Base-by-base conservation (phyloP, 805 yeast species). In the Candida jianshihensis region DNA sequence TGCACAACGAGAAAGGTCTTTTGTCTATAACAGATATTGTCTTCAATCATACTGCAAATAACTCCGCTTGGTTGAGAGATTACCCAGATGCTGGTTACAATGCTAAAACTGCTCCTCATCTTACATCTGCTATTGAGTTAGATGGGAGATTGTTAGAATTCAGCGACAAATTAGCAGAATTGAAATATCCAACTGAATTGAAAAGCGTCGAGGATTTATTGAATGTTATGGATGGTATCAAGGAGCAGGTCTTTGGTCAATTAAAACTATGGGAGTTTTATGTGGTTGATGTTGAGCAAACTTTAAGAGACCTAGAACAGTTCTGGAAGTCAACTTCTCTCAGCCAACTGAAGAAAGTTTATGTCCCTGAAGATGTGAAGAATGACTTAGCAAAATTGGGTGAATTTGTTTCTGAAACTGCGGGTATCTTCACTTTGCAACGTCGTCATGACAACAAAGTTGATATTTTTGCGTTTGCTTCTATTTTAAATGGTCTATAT, bases 1-100 rank as follows among this genome's bases (percentile, higher is more conserved):
- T 82, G 50, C 76, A 77, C 46, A 47, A 62, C 16, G 62, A 79
- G 19, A 68, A 81, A 47, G 73, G 73, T 5, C 69, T 90, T 40
- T 65, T 90, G 29, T 71, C 96, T 0, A 65, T 90, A 63, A 86
- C 96, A 1, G 98, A 90, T 59, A 81, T 92, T 21, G 97, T 90
- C 2, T 79, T 88, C 70, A 90, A 90, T 56, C 98, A 90, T 54
- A 90, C 97, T 0, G 96, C 97, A 3, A 71, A 85, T 54, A 86
- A 90, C 59, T 87, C 97, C 0, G 59, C 51, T 1, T 90, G 98
- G 98, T 60, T 92, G 24, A 61, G 73, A 30, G 82, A 79, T 3
- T 88, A 85, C 48, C 97, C 97, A 1, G 96, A 89, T 17, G 76
- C 84, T 2, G 97, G 97, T 9, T 90, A 90, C 60, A 84, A 86